These are phyloP conservation scores for Cryptococcus sp. DNA, from an alignment of 1,284 basidiomycete genomes.

Conservation along the genomic window DNA sequence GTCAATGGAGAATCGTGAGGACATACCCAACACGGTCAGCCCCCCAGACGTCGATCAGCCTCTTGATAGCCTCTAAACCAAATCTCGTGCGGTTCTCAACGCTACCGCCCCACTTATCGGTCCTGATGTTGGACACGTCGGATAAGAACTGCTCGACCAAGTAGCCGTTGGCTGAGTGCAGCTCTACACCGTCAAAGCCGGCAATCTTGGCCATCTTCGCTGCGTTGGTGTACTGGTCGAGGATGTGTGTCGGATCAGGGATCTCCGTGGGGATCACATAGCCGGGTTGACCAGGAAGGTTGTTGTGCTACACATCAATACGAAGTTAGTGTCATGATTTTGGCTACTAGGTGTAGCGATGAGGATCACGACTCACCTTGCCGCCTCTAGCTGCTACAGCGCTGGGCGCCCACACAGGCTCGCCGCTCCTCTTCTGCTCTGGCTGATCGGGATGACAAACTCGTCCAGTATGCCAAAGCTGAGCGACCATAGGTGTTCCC, in stretches of 20 bases:
- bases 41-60: conserved; percentile 58
- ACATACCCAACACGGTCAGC: conserved; percentile 53
- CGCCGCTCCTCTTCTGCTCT: conserved; percentile 6
- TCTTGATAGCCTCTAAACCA: conserved; percentile 58
- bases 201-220: conserved; percentile 61
- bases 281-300: conserved; percentile 12
- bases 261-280: conserved; percentile 11
- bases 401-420: conserved; percentile 9
- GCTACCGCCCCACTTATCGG: conserved; percentile 63
- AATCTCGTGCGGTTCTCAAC: conserved; percentile 61
- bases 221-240: conserved; percentile 54
- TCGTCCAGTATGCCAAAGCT: conserved; percentile 58
- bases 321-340: background rate
- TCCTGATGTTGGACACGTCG: conserved; percentile 57
- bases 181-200: conserved; percentile 67
- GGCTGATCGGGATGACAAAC: conserved; percentile 7
- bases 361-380: conserved; percentile 1
- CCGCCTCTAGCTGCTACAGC: conserved; percentile 12
- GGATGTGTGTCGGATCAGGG: conserved; percentile 11
- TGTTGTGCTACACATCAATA: conserved; percentile 9
- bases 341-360: background rate
- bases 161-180: conserved; percentile 45
- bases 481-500: conserved; percentile 55
- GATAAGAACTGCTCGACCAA: conserved; percentile 62
- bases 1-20: conserved; percentile 59